Base-by-base conservation (phyloP, 352 stramenopile species). In the Globisporangium barbulae region DNA sequence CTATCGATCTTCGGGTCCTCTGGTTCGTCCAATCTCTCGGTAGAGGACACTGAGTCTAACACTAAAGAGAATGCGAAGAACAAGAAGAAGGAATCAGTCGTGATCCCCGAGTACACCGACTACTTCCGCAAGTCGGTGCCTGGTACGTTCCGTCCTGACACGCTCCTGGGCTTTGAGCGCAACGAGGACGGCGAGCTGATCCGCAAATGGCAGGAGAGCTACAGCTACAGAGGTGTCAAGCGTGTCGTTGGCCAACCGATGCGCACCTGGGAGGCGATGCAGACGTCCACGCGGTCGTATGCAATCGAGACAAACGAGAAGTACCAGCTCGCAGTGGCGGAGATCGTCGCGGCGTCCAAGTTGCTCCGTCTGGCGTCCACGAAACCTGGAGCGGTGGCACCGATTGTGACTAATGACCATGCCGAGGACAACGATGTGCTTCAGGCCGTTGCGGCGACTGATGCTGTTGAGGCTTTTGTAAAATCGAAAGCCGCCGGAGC, bases 91-190 rank as follows among this genome's bases (percentile, higher is more conserved):
- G 3, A 19, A 6, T 28, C 15, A 10, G 58, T 88, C 5, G 61
- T 93, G 10, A 48, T 48, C 42, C 79, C 85, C 2, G 82, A 93
- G 66, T 93, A 79, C 64, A 93, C 83, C 3, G 81, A 88, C 42
- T 63, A 74, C 17, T 93, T 91, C 58, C 78, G 79, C 53, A 91
- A 90, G 66, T 76, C 74, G 0, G 74, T 91, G 31, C 47, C 60
- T 61, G 58, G 5, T 88, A 84, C 56, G 50, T 54, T 17, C 21
- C 42, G 17, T 1, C 78, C 85, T 0, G 85, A 94, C 44, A 68
- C 64, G 9, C 67, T 75, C 10, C 64, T 93, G 2, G 85, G 85
- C 0, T 94, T 90, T 44, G 74, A 76, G n/a, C 64, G 74, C 28
- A 83, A 89, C 49, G 53, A 53, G 0, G 63, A 73, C 2, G 72